Percentiles rank a stretch among this genome's conserved stretches.
These are phyloP conservation scores for Plasmodium blacklocki DNA, from an alignment of 169 alveolate genomes.

Conservation along the genomic window DNA sequence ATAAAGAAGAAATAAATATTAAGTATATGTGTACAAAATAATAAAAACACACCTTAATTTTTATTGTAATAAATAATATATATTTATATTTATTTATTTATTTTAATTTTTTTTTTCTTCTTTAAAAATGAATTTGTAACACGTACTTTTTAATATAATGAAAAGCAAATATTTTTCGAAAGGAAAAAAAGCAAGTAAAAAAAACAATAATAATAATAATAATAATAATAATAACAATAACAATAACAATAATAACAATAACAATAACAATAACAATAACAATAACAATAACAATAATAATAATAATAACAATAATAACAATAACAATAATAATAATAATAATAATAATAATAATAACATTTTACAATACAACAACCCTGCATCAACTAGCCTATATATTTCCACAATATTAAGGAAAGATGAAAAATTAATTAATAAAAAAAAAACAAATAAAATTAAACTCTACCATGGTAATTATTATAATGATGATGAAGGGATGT, in stretches of 20 bases:
- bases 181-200: not conserved
- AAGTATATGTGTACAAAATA: not conserved
- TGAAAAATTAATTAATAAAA: slow-evolving; percentile 21
- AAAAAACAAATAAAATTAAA: no score
- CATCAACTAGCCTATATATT: slow-evolving; percentile 24
- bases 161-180: slow-evolving; percentile 44
- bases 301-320: not conserved
- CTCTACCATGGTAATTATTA: no score
- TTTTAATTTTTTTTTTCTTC: not conserved
- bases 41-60: not conserved
- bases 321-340: not conserved
- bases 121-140: not conserved
- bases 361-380: slow-evolving; percentile 12
- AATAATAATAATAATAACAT: not conserved
- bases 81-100: not conserved
- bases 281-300: not conserved
- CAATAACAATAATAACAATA: not conserved
- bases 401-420: slow-evolving; percentile 9
- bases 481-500: no score
- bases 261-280: not conserved
- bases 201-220: not conserved
- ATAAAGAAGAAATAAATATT: not conserved
- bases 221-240: not conserved
- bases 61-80: not conserved
- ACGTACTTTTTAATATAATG: not conserved